These are phyloP conservation scores for Lepidopterella palustris DNA, from an alignment of 495 filamentous ascomycete genomes.

Conservation along the genomic window DNA sequence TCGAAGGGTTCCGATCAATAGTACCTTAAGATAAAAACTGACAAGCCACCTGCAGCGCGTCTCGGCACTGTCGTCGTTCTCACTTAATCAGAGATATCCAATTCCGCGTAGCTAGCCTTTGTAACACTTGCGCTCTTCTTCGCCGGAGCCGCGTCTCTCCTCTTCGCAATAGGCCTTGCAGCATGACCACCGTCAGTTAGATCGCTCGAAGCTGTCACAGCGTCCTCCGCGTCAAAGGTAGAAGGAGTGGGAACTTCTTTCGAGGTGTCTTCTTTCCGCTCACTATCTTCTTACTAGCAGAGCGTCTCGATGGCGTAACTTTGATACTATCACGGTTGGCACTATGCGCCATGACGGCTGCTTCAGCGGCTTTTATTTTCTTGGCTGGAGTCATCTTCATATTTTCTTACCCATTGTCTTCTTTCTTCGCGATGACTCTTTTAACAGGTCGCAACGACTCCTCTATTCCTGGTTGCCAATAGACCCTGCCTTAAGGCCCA, in stretches of 20 bases:
- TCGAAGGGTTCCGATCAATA: too few species aligned
- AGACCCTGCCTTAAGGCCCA: conserved; percentile 76
- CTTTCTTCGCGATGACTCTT: conserved; percentile 58
- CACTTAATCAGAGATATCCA: not conserved
- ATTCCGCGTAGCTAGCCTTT: not conserved
- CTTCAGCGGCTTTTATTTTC: conserved; percentile 24
- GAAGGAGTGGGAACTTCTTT: conserved; percentile 31
- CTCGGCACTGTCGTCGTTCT: too few species aligned
- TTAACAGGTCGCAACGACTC: conserved; percentile 83
- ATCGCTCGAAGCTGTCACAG: conserved; percentile 21
- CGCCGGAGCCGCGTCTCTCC: conserved; percentile 6
- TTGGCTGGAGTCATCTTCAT: conserved; percentile 24
- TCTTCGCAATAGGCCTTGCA: conserved; percentile 25
- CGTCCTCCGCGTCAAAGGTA: conserved; percentile 21
- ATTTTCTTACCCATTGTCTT: conserved; percentile 30
- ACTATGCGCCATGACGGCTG: too few species aligned
- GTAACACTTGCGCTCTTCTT: conserved; percentile 5
- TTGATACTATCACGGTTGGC: conserved; percentile 8
- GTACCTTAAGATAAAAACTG: too few species aligned
- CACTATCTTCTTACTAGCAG: conserved; percentile 17
- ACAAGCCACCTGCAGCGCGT: too few species aligned
- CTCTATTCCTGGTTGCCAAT: conserved; percentile 86
- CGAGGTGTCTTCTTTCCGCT: conserved; percentile 30
- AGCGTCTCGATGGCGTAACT: conserved; percentile 10
- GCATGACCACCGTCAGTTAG: conserved; percentile 30